Percentiles rank a stretch among this genome's conserved stretches.
Evolutionary conservation across 23 red algal genomes (phyloP).

Genomic region (Gracilaria caudata): DNA sequence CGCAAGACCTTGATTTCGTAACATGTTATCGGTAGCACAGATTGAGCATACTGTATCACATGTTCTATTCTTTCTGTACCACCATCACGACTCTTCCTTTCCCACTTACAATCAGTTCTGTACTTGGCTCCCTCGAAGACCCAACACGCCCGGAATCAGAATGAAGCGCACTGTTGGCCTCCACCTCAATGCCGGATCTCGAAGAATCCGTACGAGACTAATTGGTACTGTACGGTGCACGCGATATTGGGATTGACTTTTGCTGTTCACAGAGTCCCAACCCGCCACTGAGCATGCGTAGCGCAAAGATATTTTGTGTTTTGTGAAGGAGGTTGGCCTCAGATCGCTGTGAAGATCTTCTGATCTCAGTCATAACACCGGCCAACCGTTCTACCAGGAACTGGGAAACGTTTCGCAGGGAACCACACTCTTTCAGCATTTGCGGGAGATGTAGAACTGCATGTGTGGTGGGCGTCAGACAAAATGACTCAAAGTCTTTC

Average conservation of each 20-base stretch:
- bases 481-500: background rate
- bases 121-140: background rate
- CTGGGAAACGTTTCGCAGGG: background rate
- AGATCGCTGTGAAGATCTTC: background rate
- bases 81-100: background rate
- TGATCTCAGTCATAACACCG: background rate
- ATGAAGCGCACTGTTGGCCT: too few relatives aligned
- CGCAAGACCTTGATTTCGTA: background rate
- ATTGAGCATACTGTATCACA: background rate
- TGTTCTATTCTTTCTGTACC: background rate
- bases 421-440: background rate
- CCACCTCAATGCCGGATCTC: too few relatives aligned
- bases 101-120: background rate
- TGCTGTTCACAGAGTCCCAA: background rate
- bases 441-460: constrained; percentile 11
- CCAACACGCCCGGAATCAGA: background rate
- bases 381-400: background rate
- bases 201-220: too few relatives aligned
- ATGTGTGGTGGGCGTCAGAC: background rate
- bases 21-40: background rate
- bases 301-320: background rate
- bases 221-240: too few relatives aligned
- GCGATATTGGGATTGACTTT: too few relatives aligned
- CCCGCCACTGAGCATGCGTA: background rate
- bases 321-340: constrained; percentile 7